phyloP scores from a whole-genome alignment of 768 basidiomycete species.

The Leccinum subgranulosum region DNA sequence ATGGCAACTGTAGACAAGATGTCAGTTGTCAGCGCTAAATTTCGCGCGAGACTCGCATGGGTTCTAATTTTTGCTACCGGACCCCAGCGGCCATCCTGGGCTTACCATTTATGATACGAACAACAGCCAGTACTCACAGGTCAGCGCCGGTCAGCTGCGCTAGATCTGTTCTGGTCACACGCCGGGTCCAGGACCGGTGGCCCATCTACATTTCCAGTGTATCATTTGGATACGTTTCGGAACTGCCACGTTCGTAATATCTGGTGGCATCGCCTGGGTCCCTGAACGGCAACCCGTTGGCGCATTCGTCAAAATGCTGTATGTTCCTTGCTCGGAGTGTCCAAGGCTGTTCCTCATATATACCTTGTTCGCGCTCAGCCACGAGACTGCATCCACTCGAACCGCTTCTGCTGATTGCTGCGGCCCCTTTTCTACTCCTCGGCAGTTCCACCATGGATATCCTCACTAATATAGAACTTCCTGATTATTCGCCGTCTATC shows the following conservation, averaged over 20 bases:
- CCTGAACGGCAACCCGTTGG: constrained; percentile 9
- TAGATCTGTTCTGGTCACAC: too few species aligned
- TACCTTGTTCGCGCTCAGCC: constrained; percentile 8
- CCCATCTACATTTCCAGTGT: background rate
- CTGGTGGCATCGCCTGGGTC: constrained; percentile 16
- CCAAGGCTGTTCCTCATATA: constrained; percentile 20
- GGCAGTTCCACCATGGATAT: constrained; percentile 12
- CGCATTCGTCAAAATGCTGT: constrained; percentile 6
- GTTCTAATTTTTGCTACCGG: background rate
- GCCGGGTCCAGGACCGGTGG: background rate
- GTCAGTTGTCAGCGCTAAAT: background rate
- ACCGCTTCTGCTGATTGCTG: background rate
- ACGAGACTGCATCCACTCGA: background rate
- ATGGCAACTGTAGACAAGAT: background rate
- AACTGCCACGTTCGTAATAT: constrained; percentile 8
- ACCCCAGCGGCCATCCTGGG: background rate
- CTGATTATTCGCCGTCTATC: constrained; percentile 52
- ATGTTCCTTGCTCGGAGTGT: background rate
- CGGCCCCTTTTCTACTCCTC: background rate
- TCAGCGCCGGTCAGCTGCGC: background rate
- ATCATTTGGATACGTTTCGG: constrained; percentile 7
- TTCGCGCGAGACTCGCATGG: background rate
- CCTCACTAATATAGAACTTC: constrained; percentile 28
- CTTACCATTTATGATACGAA: background rate
- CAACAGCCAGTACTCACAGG: constrained; percentile 1